Conservation (phyloP, 140 eudicot genomes). For the Bidens hawaiensis region DNA sequence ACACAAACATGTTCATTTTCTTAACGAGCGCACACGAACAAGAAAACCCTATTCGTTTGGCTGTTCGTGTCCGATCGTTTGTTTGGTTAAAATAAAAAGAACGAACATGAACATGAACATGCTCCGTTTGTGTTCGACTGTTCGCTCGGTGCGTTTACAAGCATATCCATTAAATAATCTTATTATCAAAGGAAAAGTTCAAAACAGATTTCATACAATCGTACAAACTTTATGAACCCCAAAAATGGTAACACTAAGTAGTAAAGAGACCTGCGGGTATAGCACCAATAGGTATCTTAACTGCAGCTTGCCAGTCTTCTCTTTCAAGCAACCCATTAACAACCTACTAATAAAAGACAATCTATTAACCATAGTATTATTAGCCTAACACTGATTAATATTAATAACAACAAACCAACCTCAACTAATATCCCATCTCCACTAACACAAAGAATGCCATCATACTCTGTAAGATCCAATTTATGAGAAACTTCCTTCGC, state of each 20-base stretch:
- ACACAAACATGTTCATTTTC: no score
- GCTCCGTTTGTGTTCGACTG: no score
- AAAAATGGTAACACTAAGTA: background rate
- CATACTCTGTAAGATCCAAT: slow-evolving; percentile 74
- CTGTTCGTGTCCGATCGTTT: no score
- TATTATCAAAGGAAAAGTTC: background rate
- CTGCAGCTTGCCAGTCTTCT: slow-evolving; percentile 71
- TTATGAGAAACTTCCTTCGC: slow-evolving; percentile 72
- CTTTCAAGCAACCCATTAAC: slow-evolving; percentile 83
- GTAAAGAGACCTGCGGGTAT: slow-evolving; percentile 78
- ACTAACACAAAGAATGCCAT: slow-evolving; percentile 90
- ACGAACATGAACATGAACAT: no score
- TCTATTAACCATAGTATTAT: background rate
- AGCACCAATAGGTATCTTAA: slow-evolving; percentile 73
- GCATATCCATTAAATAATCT: no score
- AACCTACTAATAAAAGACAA: slow-evolving; percentile 50
- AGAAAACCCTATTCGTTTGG: no score
- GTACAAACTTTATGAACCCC: background rate
- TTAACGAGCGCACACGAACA: no score
- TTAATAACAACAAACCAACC: slow-evolving; percentile 44
- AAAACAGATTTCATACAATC: background rate
- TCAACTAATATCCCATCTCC: slow-evolving; percentile 94
- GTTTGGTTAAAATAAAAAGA: no score
- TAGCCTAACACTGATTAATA: background rate
- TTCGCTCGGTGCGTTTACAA: no score